Conservation (phyloP, 1,139 yeast species). For the Fermentozyma sake region DNA sequence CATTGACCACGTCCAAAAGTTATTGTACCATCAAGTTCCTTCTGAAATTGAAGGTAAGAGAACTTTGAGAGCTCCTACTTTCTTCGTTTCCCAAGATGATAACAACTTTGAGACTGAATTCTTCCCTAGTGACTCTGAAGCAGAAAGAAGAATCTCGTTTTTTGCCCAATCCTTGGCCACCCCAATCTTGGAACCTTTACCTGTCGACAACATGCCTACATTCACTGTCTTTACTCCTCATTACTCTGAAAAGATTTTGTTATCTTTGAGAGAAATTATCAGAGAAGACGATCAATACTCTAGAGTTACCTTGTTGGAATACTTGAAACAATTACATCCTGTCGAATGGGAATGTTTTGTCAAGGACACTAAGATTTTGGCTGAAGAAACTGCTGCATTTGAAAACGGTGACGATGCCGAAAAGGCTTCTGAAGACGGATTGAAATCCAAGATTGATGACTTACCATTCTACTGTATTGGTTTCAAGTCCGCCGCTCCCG, state of each 20-base stretch:
- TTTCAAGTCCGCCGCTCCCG: slow-evolving; percentile 99
- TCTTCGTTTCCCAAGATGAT: slow-evolving; percentile 97
- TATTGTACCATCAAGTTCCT: slow-evolving; percentile 96
- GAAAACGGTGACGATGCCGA: slow-evolving; percentile 70
- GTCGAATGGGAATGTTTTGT: slow-evolving; percentile 99
- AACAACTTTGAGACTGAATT: slow-evolving; percentile 91
- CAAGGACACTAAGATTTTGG: slow-evolving; percentile 95
- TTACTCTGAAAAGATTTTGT: slow-evolving; percentile 91
- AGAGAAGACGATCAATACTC: slow-evolving; percentile 99
- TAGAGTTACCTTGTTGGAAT: slow-evolving; percentile 92
- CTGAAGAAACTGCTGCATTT: slow-evolving; percentile 92
- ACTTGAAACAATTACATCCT: slow-evolving; percentile 95
- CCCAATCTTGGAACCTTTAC: slow-evolving; percentile 97
- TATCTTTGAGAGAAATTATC: slow-evolving; percentile 93
- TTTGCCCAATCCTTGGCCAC: slow-evolving; percentile 98
- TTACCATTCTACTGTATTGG: slow-evolving; percentile 98
- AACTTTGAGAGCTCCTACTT: slow-evolving; percentile 97
- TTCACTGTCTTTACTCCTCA: slow-evolving; percentile 97
- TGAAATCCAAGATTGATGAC: slow-evolving; percentile 91
- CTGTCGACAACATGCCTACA: slow-evolving; percentile 99
- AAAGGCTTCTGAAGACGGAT: slow-evolving; percentile 60
- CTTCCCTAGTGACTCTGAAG: slow-evolving; percentile 95
- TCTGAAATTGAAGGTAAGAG: slow-evolving; percentile 97
- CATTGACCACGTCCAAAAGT: slow-evolving; percentile 95
- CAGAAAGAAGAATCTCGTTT: slow-evolving; percentile 98